Evolutionary conservation across 495 filamentous ascomycete genomes (phyloP).

Genomic region (Aspergillus olivimuriae): DNA sequence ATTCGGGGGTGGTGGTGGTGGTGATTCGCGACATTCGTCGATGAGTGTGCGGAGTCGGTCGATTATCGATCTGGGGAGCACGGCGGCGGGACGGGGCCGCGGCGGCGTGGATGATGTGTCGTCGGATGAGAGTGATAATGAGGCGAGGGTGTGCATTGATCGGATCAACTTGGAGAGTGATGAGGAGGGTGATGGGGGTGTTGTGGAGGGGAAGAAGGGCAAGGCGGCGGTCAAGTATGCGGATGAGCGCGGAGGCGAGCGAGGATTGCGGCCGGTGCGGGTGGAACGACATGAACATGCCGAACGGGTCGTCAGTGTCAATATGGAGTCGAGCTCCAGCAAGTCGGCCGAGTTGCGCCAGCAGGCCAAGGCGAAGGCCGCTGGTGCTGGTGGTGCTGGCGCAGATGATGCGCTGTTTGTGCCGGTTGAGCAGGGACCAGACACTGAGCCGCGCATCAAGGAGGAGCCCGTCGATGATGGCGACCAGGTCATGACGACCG

Average conservation of each 20-base stretch:
- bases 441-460: slow-evolving; percentile 30
- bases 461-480: slow-evolving; percentile 39
- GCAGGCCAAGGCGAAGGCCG: slow-evolving; percentile 28
- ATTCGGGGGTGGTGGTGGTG: slow-evolving; percentile 27
- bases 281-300: slow-evolving; percentile 46
- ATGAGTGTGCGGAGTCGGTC: slow-evolving; percentile 24
- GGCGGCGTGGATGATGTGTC: slow-evolving; percentile 19
- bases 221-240: slow-evolving; percentile 23
- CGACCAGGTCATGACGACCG: slow-evolving; percentile 33
- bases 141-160: slow-evolving; percentile 41
- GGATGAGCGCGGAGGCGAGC: slow-evolving; percentile 8
- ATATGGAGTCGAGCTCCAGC: slow-evolving; percentile 46
- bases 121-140: slow-evolving; percentile 39
- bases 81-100: background rate
- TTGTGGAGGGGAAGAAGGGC: slow-evolving; percentile 29
- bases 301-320: slow-evolving; percentile 42
- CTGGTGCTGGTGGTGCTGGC: too few relatives aligned
- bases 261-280: slow-evolving; percentile 40
- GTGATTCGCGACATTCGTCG: slow-evolving; percentile 21
- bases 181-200: slow-evolving; percentile 22
- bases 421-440: slow-evolving; percentile 21
- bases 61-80: slow-evolving; percentile 18
- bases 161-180: slow-evolving; percentile 44
- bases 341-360: slow-evolving; percentile 36
- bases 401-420: slow-evolving; percentile 27